Base-by-base conservation (phyloP, 805 yeast genomes). In the Yarrowia deformans region DNA sequence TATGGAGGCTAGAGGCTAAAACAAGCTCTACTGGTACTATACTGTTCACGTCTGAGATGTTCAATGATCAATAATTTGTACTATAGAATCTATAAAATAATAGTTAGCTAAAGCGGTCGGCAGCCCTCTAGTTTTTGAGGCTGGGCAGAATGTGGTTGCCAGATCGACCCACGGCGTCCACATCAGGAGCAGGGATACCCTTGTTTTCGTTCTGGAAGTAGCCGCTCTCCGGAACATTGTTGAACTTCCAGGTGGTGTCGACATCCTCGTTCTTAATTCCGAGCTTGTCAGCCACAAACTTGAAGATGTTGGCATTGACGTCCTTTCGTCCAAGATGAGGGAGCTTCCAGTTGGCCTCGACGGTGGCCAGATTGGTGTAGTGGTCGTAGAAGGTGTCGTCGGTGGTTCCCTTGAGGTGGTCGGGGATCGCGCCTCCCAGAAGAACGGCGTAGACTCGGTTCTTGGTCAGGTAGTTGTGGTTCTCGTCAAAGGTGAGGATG, bases 331-430 rank as follows among this genome's bases (percentile, higher is more conserved):
- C 87, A 70, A 84, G 80, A 70, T 81, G 76, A 48, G 82, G 81
- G 69, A 84, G 80, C 70, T 79, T 82, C 84, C 82, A 84, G 81
- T 84, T 84, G 69, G 82, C 84, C 77, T 82, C 80, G 60, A 82
- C 80, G 45, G 86, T 74, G n/a, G 87, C 78, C 63, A 84, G 71
- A 74, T 82, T 81, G 43, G 86, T 81, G 80, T 84, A 84, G 75
- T 84, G 87, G 76, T 83, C 81, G 77, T 84, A 84, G 80, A 78
- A 84, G 52, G 84, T 84, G 70, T 72, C 72, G 73, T 84, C 87
- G 13, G 76, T 73, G 66, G 84, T 82, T 71, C 85, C 85, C 71
- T 77, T 75, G 70, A 77, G 73, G 6, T 74, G 72, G 49, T 80
- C 80, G 70, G 83, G 82, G 70, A 84, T 75, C 42, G 75, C 83